A percentile compares a stretch with the other conserved stretches of the same genome.
Conservation (phyloP, 148 eudicot species). For the Camellia lanceoleosa region DNA sequence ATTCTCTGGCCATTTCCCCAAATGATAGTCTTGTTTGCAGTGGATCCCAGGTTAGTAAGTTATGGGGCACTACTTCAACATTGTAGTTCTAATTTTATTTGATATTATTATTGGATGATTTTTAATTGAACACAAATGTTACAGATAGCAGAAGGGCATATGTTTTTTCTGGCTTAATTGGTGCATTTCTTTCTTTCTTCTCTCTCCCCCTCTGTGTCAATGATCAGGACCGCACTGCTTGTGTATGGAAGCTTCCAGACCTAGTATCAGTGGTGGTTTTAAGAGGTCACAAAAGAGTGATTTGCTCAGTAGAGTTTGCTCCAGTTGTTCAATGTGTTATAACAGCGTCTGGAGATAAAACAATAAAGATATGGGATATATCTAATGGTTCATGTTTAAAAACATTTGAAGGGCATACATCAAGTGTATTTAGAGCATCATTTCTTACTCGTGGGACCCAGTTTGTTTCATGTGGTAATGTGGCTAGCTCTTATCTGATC, state of each 20-base stretch:
- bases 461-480: constrained; percentile 85
- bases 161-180: background rate
- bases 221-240: constrained; percentile 88
- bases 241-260: constrained; percentile 89
- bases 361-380: constrained; percentile 88
- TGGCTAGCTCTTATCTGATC: constrained; percentile 16
- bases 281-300: constrained; percentile 91
- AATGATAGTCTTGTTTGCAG: constrained; percentile 88
- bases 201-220: constrained; percentile 7
- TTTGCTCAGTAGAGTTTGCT: constrained; percentile 96
- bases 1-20: constrained; percentile 83
- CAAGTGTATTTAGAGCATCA: constrained; percentile 85
- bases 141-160: background rate
- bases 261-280: constrained; percentile 62
- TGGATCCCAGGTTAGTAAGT: constrained; percentile 81
- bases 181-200: background rate
- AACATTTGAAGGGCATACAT: constrained; percentile 96
- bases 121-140: background rate
- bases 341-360: constrained; percentile 95
- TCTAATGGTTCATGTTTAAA: constrained; percentile 89
- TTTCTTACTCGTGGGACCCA: constrained; percentile 80
- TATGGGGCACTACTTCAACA: background rate
- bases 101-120: background rate
- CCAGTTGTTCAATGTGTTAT: constrained; percentile 91
- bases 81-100: background rate